Conservation (phyloP, 768 basidiomycete species). For the Agaricus blazei region DNA sequence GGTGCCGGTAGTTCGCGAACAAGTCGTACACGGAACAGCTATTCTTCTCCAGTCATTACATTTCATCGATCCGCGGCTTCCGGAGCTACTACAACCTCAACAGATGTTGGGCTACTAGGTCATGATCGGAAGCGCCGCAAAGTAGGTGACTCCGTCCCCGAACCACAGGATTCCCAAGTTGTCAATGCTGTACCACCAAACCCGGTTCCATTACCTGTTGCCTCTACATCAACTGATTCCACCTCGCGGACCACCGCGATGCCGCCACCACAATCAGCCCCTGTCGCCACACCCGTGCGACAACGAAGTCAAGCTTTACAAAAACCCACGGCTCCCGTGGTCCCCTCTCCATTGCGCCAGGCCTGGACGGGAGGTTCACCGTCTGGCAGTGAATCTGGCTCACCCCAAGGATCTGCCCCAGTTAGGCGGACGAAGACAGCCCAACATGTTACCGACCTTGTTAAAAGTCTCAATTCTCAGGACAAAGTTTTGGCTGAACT, state of each 20-base stretch:
- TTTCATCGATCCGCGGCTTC: constrained; percentile 38
- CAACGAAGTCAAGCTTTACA: constrained; percentile 35
- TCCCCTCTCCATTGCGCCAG: constrained; percentile 74
- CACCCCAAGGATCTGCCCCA: not conserved
- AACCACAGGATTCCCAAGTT: constrained; percentile 19
- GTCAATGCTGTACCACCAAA: constrained; percentile 12
- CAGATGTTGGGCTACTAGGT: constrained; percentile 12
- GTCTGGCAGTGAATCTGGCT: constrained; percentile 5
- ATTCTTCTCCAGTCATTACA: constrained; percentile 69
- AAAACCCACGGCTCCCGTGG: constrained; percentile 57
- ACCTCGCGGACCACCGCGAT: constrained; percentile 21
- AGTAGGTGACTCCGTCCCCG: constrained; percentile 36
- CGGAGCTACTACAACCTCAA: constrained; percentile 24
- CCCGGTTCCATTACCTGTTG: constrained; percentile 30
- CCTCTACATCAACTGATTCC: constrained; percentile 18
- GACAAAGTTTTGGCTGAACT: constrained; percentile 42
- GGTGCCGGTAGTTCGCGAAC: constrained; percentile 71
- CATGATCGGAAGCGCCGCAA: constrained; percentile 59
- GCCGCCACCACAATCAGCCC: constrained; percentile 15
- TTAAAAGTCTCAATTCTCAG: constrained; percentile 64
- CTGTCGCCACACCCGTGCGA: constrained; percentile 25
- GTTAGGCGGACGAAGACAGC: constrained; percentile 61
- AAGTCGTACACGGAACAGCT: constrained; percentile 50
- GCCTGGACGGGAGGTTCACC: constrained; percentile 52
- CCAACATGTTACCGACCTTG: constrained; percentile 61